Evolutionary conservation across 2,329 filamentous ascomycete genomes (phyloP).

Genomic region (Cryphonectria nitschkei): DNA sequence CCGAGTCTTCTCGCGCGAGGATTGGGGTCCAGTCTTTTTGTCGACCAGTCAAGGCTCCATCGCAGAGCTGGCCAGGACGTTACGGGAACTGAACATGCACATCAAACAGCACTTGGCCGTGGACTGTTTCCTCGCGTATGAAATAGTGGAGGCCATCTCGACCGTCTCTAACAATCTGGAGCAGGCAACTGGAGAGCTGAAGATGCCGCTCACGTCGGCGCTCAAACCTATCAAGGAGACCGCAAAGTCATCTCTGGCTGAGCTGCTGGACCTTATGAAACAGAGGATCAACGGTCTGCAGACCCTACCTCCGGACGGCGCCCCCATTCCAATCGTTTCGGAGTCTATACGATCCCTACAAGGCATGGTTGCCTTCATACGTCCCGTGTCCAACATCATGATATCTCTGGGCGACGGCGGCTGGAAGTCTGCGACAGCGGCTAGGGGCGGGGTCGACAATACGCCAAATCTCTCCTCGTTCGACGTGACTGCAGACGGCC

Average conservation of each 20-base stretch:
- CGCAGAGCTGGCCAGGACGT: conserved; percentile 79
- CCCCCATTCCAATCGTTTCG: conserved; percentile 74
- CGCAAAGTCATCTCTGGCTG: conserved; percentile 81
- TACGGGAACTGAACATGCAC: conserved; percentile 87
- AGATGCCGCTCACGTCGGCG: conserved; percentile 79
- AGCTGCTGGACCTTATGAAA: conserved; percentile 82
- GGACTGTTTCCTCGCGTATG: conserved; percentile 93
- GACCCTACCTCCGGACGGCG: conserved; percentile 76
- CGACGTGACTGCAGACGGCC: conserved; percentile 86
- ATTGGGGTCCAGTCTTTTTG: conserved; percentile 80
- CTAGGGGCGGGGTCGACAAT: conserved; percentile 62
- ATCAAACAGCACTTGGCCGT: conserved; percentile 85
- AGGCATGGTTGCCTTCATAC: conserved; percentile 83
- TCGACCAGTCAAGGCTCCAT: conserved; percentile 78
- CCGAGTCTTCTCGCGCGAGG: conserved; percentile 81
- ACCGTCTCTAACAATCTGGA: conserved; percentile 79
- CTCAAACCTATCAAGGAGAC: conserved; percentile 91
- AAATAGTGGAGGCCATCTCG: conserved; percentile 89
- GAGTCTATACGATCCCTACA: conserved; percentile 87
- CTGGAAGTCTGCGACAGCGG: conserved; percentile 66
- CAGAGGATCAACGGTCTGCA: conserved; percentile 68
- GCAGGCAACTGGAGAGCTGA: conserved; percentile 81
- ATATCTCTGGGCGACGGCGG: conserved; percentile 91
- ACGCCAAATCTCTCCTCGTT: conserved; percentile 76
- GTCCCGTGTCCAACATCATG: conserved; percentile 86